Conservation (phyloP, 2,329 filamentous ascomycete genomes). For the Colletotrichum euphorbiae region DNA sequence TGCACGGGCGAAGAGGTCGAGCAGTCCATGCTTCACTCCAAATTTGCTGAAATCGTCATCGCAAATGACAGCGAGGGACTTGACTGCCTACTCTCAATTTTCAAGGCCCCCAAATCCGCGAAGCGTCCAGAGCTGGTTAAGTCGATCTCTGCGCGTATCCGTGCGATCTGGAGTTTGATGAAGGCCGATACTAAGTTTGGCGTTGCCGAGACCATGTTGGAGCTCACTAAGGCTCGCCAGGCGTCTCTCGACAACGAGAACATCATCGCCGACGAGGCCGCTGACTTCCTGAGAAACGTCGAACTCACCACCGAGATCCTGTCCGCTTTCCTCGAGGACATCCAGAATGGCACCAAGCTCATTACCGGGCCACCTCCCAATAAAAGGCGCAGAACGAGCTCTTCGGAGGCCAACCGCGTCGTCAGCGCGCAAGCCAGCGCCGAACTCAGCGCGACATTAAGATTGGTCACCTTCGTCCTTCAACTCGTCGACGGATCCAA, state of each 20-base stretch:
- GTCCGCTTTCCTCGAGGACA: conserved; percentile 76
- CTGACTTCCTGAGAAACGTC: conserved; percentile 78
- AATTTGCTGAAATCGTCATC: conserved; percentile 64
- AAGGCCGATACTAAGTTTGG: conserved; percentile 71
- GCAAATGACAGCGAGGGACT: conserved; percentile 65
- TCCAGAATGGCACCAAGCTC: conserved; percentile 80
- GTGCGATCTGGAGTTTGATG: conserved; percentile 78
- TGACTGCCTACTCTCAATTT: conserved; percentile 61
- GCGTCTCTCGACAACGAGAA: conserved; percentile 47
- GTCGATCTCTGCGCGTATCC: conserved; percentile 76
- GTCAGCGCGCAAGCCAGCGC: conserved; percentile 71
- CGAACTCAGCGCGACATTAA: conserved; percentile 75
- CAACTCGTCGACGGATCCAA: conserved; percentile 87
- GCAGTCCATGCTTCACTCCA: conserved; percentile 54
- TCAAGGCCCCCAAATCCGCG: conserved; percentile 54
- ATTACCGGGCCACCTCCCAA: conserved; percentile 77
- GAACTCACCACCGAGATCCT: conserved; percentile 80
- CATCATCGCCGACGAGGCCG: conserved; percentile 68
- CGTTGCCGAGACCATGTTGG: conserved; percentile 72
- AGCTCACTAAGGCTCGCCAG: conserved; percentile 68
- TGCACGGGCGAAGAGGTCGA: conserved; percentile 55
- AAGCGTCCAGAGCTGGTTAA: conserved; percentile 66
- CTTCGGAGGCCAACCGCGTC: conserved; percentile 72
- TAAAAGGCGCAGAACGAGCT: conserved; percentile 84
- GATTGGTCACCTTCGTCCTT: conserved; percentile 85